phyloP scores from a whole-genome alignment of 1,139 yeast genomes.

The Sugiyamaella paludigena region DNA sequence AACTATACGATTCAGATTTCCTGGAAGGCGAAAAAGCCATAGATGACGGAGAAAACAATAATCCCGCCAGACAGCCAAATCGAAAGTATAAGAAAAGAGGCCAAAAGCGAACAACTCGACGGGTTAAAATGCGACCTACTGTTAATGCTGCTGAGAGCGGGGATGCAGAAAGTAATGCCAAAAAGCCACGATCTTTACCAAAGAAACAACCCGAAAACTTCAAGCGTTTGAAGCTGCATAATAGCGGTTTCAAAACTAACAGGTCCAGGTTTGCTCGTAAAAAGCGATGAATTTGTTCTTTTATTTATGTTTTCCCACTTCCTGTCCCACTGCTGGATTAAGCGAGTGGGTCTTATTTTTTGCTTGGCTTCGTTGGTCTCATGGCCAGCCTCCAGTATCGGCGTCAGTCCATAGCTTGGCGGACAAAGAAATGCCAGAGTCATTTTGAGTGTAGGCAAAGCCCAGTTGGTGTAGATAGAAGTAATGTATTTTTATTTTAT shows the following conservation, averaged over 20 bases:
- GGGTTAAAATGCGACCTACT: slow-evolving; percentile 55
- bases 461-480: background rate
- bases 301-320: too few relatives aligned
- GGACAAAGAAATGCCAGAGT: too few relatives aligned
- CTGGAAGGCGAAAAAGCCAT: background rate
- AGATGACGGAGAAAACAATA: slow-evolving; percentile 4
- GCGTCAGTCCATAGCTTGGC: too few relatives aligned
- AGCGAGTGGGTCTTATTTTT: too few relatives aligned
- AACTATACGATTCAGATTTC: background rate
- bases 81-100: slow-evolving; percentile 39
- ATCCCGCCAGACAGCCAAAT: background rate
- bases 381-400: too few relatives aligned
- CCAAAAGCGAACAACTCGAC: slow-evolving; percentile 63
- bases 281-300: too few relatives aligned
- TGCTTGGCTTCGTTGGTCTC: too few relatives aligned
- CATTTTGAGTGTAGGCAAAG: too few relatives aligned
- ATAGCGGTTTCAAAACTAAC: slow-evolving; percentile 28
- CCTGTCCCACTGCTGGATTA: too few relatives aligned
- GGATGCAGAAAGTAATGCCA: slow-evolving; percentile 7
- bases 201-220: slow-evolving; percentile 26
- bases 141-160: slow-evolving; percentile 21
- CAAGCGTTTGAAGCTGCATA: slow-evolving; percentile 26
- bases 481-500: background rate
- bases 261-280: slow-evolving; percentile 10
- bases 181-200: slow-evolving; percentile 9